Base-by-base conservation (phyloP, 73 alveolate genomes). In the Paramecium biaurelia region DNA sequence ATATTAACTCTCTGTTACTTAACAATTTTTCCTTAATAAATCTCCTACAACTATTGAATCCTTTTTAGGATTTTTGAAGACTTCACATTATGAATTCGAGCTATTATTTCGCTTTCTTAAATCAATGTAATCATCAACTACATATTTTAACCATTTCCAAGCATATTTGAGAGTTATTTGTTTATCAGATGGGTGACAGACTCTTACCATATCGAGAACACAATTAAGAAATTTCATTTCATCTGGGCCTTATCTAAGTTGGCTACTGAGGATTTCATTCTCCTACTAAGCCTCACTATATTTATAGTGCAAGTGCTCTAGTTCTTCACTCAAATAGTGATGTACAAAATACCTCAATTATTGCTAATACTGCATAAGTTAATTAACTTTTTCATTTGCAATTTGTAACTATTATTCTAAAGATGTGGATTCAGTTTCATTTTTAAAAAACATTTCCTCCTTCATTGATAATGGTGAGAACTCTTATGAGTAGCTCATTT, bases 71-170 rank as follows among this genome's bases (percentile, higher is more conserved):
- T 72, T 72, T 11, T 72, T 72, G 63, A 34, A 72, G 15, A 72
- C 86, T 32, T 72, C 63, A 14, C 86, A 12, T 5, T 72, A 18
- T 10, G 56, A 28, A 37, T 32, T 72, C 10, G 58, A 24, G 34
- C 45, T n/a, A 18, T 72, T 72, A 10, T 34, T 34, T 15, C 58
- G 26, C 63, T 72, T 72, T 10, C 58, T 72, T 21, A 72, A 38
- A 15, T 72, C 86, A 4, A 72, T 72, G 10, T 72, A 72, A 72
- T 72, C 86, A 35, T 72, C 86, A 20, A 72, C 56, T 5, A 72
- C 58, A 72, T 72, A 72, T 72, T 72, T 72, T 20, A 72, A 38
- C 86, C 86, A 72, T 72, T 72, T 72, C 86, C 86, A 72, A n/a
- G 86, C 86, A 72, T 72, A 72, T 72, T 72, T 72, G 23, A 72